Conservation (phyloP, 495 filamentous ascomycete genomes). For the Cercophora scortea region DNA sequence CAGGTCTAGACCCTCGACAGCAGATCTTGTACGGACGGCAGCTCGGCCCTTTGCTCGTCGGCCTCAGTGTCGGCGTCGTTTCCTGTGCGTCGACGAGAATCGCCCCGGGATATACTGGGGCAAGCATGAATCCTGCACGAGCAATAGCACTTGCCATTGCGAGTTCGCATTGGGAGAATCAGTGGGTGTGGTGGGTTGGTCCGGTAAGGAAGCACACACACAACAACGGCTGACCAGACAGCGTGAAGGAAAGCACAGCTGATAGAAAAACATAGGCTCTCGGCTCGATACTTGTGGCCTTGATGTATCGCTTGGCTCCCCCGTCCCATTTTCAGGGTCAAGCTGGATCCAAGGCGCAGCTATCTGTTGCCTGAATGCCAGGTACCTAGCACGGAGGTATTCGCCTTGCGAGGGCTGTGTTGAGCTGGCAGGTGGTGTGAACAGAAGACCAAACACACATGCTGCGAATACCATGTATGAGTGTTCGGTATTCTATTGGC, state of each 20-base stretch:
- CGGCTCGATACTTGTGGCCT: conserved; percentile 7
- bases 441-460: too few species aligned
- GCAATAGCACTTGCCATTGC: conserved; percentile 21
- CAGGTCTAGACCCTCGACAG: conserved; percentile 52
- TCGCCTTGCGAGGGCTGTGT: too few species aligned
- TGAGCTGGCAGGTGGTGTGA: too few species aligned
- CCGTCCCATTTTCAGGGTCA: conserved; percentile 9
- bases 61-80: conserved; percentile 38
- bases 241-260: not conserved
- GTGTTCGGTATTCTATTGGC: too few species aligned
- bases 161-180: conserved; percentile 16
- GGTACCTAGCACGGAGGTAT: too few species aligned
- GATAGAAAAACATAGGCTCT: conserved; percentile 4
- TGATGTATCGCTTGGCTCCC: conserved; percentile 19
- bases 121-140: conserved; percentile 24
- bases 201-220: conserved; percentile 8
- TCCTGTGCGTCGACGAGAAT: conserved; percentile 38
- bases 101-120: conserved; percentile 39
- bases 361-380: too few species aligned
- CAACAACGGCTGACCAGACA: not conserved
- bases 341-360: too few species aligned
- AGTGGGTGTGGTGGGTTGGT: conserved; percentile 30
- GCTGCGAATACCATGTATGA: too few species aligned
- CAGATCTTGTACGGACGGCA: conserved; percentile 42
- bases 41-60: conserved; percentile 45